Evolutionary conservation across 2,329 filamentous ascomycete species (phyloP).

Genomic region (Fusarium avenaceum): DNA sequence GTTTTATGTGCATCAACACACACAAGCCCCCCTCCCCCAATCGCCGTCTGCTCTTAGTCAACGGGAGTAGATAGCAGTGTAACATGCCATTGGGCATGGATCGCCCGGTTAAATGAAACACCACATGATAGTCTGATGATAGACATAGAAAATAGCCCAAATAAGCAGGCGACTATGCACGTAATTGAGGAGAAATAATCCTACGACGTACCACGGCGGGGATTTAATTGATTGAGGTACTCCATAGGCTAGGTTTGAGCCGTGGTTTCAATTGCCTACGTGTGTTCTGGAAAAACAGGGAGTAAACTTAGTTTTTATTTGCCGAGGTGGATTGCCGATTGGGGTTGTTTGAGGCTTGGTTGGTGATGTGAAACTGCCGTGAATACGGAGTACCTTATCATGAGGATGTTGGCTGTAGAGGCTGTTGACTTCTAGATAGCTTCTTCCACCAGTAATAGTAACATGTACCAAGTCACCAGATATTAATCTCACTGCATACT

Average conservation of each 20-base stretch:
- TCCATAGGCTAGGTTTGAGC: background rate
- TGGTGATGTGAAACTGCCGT: background rate
- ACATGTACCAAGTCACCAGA: background rate
- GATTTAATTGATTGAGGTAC: background rate
- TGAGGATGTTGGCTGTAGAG: background rate
- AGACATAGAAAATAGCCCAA: conserved; percentile 15
- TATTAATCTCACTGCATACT: conserved; percentile 4
- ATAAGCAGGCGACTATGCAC: conserved; percentile 26
- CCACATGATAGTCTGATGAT: conserved; percentile 20
- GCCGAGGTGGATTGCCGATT: conserved; percentile 9
- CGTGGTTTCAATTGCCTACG: conserved; percentile 17
- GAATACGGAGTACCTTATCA: background rate
- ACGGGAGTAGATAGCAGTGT: background rate
- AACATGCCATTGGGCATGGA: background rate
- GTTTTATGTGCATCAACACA: background rate
- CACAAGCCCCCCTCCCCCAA: background rate
- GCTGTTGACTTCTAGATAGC: background rate
- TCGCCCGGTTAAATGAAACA: conserved; percentile 2
- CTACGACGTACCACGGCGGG: conserved; percentile 21
- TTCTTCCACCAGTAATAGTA: background rate
- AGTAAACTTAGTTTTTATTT: background rate
- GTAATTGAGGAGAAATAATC: conserved; percentile 18
- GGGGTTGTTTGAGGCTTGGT: background rate
- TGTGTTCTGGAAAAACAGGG: background rate
- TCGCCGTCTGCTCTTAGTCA: background rate